Evolutionary conservation across 768 basidiomycete genomes (phyloP).

Genomic region (Pleurotus giganteus): DNA sequence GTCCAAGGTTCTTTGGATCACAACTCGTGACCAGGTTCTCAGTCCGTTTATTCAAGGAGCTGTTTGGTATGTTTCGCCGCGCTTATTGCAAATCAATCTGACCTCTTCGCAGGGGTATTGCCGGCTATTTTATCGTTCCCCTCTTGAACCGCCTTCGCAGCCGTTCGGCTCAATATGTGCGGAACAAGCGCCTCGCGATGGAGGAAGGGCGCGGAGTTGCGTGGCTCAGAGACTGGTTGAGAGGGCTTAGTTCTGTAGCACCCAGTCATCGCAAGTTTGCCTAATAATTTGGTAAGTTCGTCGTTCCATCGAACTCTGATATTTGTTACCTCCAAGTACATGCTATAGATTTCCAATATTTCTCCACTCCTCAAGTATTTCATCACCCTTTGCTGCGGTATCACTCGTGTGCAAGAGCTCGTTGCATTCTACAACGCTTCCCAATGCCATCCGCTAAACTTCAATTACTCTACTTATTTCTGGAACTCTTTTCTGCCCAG

Average conservation of each 20-base stretch:
- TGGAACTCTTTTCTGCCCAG: conserved; percentile 1
- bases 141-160: conserved; percentile 33
- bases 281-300: not conserved
- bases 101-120: conserved; percentile 37
- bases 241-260: conserved; percentile 22
- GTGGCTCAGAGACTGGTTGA: conserved; percentile 39
- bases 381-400: too few species aligned
- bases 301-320: too few species aligned
- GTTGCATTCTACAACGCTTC: too few species aligned
- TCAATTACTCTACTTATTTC: not conserved
- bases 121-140: conserved; percentile 43
- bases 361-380: too few species aligned
- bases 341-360: too few species aligned
- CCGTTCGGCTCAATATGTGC: conserved; percentile 28
- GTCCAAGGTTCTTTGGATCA: conserved; percentile 60
- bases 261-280: not conserved
- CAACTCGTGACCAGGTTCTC: conserved; percentile 65
- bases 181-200: conserved; percentile 19
- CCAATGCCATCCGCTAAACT: not conserved
- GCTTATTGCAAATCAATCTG: not conserved
- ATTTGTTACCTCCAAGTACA: too few species aligned
- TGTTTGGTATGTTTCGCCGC: conserved; percentile 48
- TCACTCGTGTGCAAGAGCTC: too few species aligned
- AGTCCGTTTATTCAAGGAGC: conserved; percentile 67
- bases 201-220: conserved; percentile 37